Conservation (phyloP, 495 filamentous ascomycete genomes). For the Trichocladium antarcticum region DNA sequence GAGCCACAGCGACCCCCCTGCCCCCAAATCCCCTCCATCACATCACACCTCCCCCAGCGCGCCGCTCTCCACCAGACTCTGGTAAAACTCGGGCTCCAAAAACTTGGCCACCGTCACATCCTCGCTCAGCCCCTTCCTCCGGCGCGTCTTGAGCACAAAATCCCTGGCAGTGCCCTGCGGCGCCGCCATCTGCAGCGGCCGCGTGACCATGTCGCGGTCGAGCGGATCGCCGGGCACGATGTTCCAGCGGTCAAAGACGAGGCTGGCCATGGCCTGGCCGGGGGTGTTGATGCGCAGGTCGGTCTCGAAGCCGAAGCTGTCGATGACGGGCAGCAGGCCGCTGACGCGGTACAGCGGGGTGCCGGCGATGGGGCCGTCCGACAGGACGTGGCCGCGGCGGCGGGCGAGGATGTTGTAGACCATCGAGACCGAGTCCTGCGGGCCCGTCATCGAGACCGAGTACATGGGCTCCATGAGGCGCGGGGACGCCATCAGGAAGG, state of each 20-base stretch:
- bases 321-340: conserved; percentile 88
- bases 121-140: conserved; percentile 88
- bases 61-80: conserved; percentile 76
- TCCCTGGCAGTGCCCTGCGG: conserved; percentile 84
- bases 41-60: conserved; percentile 47
- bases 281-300: conserved; percentile 93
- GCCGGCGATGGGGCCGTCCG: conserved; percentile 85
- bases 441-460: conserved; percentile 80
- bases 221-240: conserved; percentile 92
- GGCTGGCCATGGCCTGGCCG: conserved; percentile 74
- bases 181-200: conserved; percentile 74
- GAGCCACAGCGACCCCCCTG: no score
- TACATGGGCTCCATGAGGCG: conserved; percentile 95
- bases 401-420: conserved; percentile 87
- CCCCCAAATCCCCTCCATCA: no score
- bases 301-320: conserved; percentile 95
- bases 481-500: conserved; percentile 93
- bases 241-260: conserved; percentile 94
- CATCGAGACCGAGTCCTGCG: conserved; percentile 75
- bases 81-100: conserved; percentile 86
- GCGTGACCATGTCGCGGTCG: conserved; percentile 70
- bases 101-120: conserved; percentile 94
- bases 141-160: conserved; percentile 89
- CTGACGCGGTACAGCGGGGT: conserved; percentile 89
- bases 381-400: conserved; percentile 82